Evolutionary conservation across 768 basidiomycete species (phyloP).

Genomic region (Suillus decipiens): DNA sequence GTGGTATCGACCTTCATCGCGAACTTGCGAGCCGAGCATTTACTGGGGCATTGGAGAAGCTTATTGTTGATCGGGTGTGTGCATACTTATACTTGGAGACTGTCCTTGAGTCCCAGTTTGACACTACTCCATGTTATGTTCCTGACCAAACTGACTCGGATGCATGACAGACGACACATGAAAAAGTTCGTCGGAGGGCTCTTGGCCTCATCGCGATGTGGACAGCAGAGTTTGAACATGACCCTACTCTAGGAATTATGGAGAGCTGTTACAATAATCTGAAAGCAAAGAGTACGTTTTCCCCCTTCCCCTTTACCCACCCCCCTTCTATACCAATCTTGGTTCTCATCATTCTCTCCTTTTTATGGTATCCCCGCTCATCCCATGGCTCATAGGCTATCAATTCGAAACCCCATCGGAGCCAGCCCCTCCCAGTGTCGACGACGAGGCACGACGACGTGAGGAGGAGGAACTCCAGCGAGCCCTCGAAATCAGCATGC

Average conservation of each 20-base stretch:
- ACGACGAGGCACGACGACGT: slow-evolving; percentile 76
- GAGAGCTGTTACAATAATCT: slow-evolving; percentile 83
- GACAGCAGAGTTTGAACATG: slow-evolving; percentile 81
- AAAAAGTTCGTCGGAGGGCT: slow-evolving; percentile 81
- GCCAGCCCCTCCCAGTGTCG: slow-evolving; percentile 65
- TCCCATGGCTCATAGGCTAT: slow-evolving; percentile 48
- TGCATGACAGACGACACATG: slow-evolving; percentile 74
- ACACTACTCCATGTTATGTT: background rate
- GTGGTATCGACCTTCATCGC: slow-evolving; percentile 73
- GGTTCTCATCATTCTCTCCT: slow-evolving; percentile 4
- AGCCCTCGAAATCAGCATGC: slow-evolving; percentile 90
- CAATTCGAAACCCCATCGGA: slow-evolving; percentile 68
- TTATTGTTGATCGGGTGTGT: slow-evolving; percentile 85
- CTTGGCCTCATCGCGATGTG: slow-evolving; percentile 76
- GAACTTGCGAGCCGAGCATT: slow-evolving; percentile 91
- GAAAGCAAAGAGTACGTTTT: slow-evolving; percentile 72
- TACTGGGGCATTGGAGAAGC: slow-evolving; percentile 83
- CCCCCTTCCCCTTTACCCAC: background rate
- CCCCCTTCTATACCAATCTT: background rate
- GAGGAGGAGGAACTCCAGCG: slow-evolving; percentile 96
- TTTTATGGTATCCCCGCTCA: slow-evolving; percentile 17
- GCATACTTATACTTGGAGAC: background rate
- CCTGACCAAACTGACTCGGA: slow-evolving; percentile 16
- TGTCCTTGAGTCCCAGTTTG: background rate
- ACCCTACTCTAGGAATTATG: slow-evolving; percentile 84